Evolutionary conservation across 139 green algal genomes (phyloP).

Genomic region (Yamagishiella unicocca): DNA sequence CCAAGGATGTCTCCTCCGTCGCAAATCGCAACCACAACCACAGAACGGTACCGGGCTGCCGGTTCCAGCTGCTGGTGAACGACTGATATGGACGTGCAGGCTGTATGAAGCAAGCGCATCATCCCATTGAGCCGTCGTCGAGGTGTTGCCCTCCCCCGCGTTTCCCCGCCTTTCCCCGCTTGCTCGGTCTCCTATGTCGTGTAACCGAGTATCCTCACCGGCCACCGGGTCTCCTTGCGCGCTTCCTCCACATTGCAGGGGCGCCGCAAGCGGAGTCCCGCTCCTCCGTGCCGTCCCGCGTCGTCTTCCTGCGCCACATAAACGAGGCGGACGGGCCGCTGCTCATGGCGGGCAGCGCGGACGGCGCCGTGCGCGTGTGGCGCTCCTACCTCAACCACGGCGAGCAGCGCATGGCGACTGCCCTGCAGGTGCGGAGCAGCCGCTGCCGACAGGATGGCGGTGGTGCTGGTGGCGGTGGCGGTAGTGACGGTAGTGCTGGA

Average conservation of each 20-base stretch:
- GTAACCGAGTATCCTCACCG: neutral
- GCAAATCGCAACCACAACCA: no score
- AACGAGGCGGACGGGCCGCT: constrained; percentile 81
- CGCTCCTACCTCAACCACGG: constrained; percentile 68
- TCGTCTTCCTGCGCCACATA: constrained; percentile 70
- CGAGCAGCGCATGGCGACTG: constrained; percentile 77
- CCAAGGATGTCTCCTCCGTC: neutral
- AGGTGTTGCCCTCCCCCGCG: no score
- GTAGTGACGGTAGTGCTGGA: neutral
- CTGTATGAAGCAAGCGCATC: neutral
- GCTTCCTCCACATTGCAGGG: no score
- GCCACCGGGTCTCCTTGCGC: no score
- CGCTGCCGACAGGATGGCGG: neutral
- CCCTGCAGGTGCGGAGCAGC: constrained; percentile 78
- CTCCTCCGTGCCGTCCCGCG: constrained; percentile 4
- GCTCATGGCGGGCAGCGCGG: constrained; percentile 74
- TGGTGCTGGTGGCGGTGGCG: neutral
- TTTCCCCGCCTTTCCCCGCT: neutral
- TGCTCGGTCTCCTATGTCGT: neutral
- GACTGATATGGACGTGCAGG: no score
- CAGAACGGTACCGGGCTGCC: no score
- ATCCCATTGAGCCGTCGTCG: neutral
- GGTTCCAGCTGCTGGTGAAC: no score
- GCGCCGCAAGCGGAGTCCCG: constrained; percentile 20
- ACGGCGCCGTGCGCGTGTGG: constrained; percentile 85